Evolutionary conservation across 208 protist species (phyloP).

Genomic region (Leishmania aethiopica): DNA sequence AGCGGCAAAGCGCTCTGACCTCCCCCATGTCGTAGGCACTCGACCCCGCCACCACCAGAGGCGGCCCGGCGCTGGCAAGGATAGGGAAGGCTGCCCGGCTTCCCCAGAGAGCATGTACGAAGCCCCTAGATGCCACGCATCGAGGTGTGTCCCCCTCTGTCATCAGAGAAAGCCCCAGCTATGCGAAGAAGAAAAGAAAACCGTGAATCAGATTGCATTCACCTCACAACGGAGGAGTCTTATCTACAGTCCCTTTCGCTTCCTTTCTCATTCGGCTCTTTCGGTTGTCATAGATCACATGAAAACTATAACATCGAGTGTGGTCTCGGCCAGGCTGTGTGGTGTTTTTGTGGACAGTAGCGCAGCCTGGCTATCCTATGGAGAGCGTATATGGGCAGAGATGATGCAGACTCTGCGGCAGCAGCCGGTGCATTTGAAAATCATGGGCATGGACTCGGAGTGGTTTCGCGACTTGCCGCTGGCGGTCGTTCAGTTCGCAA

Average conservation of each 20-base stretch:
- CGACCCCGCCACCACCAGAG: not conserved
- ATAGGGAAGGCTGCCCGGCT: not conserved
- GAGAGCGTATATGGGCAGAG: conserved; percentile 37
- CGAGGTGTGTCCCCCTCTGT: not conserved
- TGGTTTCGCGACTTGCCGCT: conserved; percentile 57
- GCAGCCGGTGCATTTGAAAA: conserved; percentile 22
- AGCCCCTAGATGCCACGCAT: not conserved
- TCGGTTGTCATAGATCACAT: not conserved
- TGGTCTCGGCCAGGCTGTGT: conserved; percentile 8
- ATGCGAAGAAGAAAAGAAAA: not conserved
- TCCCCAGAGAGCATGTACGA: not conserved
- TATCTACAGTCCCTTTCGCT: not conserved
- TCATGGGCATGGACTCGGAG: conserved; percentile 62
- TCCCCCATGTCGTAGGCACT: not conserved
- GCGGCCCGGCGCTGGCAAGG: not conserved
- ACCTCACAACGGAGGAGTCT: not conserved
- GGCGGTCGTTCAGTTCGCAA: conserved; percentile 54
- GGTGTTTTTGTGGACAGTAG: conserved; percentile 38
- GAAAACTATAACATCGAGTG: conserved; percentile 26
- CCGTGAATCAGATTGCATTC: not conserved
- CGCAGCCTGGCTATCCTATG: conserved; percentile 32
- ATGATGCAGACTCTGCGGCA: conserved; percentile 38
- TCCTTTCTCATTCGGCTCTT: not conserved
- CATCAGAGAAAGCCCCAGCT: not conserved
- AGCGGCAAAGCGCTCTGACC: not conserved